These are phyloP conservation scores for Celoporthe dispersa DNA, from an alignment of 2,329 filamentous ascomycete genomes.

Conservation along the genomic window DNA sequence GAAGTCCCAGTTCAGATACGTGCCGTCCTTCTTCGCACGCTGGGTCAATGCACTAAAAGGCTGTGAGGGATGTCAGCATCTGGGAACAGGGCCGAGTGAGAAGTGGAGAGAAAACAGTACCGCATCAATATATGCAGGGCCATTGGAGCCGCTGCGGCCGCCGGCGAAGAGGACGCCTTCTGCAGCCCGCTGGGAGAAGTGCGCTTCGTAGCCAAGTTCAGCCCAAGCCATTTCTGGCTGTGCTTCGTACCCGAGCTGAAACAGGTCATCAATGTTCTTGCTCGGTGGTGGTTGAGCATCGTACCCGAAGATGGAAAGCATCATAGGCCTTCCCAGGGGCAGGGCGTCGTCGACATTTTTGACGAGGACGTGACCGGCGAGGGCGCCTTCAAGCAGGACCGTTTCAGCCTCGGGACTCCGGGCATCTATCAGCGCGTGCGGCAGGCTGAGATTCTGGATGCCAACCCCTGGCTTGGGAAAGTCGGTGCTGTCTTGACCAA, in stretches of 20 bases:
- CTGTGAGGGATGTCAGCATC: constrained; percentile 35
- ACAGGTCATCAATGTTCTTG: constrained; percentile 51
- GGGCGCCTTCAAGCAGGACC: constrained; percentile 55
- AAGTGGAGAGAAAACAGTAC: constrained; percentile 38
- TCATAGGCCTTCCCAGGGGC: constrained; percentile 63
- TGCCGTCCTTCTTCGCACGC: constrained; percentile 56
- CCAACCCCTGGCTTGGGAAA: constrained; percentile 53
- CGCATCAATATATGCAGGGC: constrained; percentile 54
- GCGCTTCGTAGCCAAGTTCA: constrained; percentile 45
- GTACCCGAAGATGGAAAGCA: constrained; percentile 65
- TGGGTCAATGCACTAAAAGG: constrained; percentile 63
- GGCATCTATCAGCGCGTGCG: constrained; percentile 53
- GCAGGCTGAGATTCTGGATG: constrained; percentile 64
- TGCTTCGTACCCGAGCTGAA: constrained; percentile 52
- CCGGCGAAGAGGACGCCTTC: constrained; percentile 58
- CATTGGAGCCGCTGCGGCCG: constrained; percentile 56
- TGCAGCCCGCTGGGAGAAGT: constrained; percentile 53
- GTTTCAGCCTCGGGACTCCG: constrained; percentile 49
- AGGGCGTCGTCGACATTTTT: constrained; percentile 71
- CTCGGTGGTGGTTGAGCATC: constrained; percentile 60
- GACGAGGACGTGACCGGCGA: constrained; percentile 72
- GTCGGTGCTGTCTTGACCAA: constrained; percentile 51
- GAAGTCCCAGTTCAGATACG: constrained; percentile 63
- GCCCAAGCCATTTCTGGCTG: constrained; percentile 51
- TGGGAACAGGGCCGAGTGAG: neutral